Base-by-base conservation (phyloP, 768 basidiomycete species). In the Phaeolepiota aurea region DNA sequence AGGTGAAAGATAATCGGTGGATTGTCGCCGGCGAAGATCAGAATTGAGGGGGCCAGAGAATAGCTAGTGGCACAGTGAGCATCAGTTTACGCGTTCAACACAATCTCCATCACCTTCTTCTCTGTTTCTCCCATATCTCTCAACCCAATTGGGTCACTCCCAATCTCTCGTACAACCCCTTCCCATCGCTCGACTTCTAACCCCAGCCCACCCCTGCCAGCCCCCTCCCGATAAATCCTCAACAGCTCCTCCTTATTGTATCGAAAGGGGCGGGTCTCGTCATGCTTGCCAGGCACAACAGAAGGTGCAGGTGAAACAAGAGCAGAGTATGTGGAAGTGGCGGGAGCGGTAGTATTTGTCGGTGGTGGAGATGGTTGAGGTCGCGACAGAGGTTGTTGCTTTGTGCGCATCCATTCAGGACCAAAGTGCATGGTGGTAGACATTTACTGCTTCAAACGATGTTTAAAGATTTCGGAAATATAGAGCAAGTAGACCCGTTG, bases 361-460 rank as follows among this genome's bases (percentile, higher is more conserved):
- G 38, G 14, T 5, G 74, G 74, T 20, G 81, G 81, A 37, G 76
- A 72, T 38, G 58, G 68, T 47, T 70, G 79, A 32, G 68, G 61
- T 54, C 71, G 77, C 46, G 71, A 50, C 33, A 72, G 58, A 34
- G 71, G 60, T 43, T 77, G 75, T 46, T 74, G 76, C 65, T 88
- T 88, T 49, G 79, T 74, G 53, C 87, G 79, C 87, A 90, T 89
- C 87, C 87, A 90, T 64, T 90, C 87, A 35, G 87, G 87, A 54
- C 86, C 87, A 69, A 90, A 90, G 59, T 89, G 87, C 78, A 90
- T 84, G 9, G 85, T 81, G 47, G 84, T 66, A 46, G 74, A 68
- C 73, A 75, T 74, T 57, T 54, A 58, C n/a, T 19, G n/a, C 16
- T 19, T n/a, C n/a, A 40, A 14, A 11, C 9, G 25, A 40, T 28